Percentiles rank a stretch among this genome's conserved stretches.
Evolutionary conservation across 192 early-diverging fungal species (phyloP).

Genomic region (Umbelopsis sp.): DNA sequence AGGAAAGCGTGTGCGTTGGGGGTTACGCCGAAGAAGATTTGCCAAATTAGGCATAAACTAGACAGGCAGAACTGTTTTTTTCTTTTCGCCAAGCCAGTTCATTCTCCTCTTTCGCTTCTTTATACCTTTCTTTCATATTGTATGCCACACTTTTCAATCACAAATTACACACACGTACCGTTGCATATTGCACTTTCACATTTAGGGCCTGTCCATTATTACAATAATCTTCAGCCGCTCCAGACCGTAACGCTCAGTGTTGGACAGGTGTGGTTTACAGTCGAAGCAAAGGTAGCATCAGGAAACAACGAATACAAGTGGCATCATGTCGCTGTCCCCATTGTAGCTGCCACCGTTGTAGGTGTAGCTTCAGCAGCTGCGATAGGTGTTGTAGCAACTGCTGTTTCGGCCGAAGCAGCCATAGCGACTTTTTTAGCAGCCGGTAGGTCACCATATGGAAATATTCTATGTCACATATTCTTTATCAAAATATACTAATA

Average conservation of each 20-base stretch:
- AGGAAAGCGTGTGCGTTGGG: too few relatives aligned
- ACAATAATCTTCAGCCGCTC: background rate
- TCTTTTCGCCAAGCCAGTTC: background rate
- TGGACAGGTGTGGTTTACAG: constrained; percentile 9
- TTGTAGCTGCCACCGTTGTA: constrained; percentile 4
- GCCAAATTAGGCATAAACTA: background rate
- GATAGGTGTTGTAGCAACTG: background rate
- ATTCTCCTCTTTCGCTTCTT: background rate
- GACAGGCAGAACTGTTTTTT: background rate
- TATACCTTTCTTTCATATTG: background rate
- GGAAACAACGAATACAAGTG: constrained; percentile 9
- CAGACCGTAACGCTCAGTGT: background rate
- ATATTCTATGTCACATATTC: background rate
- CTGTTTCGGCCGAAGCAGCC: background rate
- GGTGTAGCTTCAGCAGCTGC: constrained; percentile 4
- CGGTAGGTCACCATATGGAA: background rate
- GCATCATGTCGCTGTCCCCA: constrained; percentile 18
- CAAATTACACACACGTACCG: constrained; percentile 10
- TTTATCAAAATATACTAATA: background rate
- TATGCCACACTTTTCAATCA: constrained; percentile 17
- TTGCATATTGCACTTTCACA: constrained; percentile 14
- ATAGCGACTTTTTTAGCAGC: background rate
- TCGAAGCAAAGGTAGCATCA: constrained; percentile 13
- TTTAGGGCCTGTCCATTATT: constrained; percentile 14
- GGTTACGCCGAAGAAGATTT: background rate